Evolutionary conservation across 805 yeast genomes (phyloP).

Genomic region (Dipodascopsis uninucleata): DNA sequence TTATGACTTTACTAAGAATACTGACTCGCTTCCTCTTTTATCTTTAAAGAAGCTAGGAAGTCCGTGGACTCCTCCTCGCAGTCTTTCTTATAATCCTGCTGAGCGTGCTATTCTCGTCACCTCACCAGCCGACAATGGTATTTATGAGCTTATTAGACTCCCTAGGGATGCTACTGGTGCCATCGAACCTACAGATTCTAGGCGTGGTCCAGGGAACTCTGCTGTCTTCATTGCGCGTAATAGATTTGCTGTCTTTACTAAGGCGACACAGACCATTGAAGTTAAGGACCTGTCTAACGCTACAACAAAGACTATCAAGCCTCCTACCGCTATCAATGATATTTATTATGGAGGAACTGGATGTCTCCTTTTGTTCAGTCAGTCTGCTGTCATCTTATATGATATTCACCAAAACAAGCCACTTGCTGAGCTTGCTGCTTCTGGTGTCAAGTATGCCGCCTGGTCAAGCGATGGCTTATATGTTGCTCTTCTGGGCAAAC

Average conservation of each 20-base stretch:
- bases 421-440: constrained; percentile 61
- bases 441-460: constrained; percentile 78
- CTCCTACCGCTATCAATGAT: constrained; percentile 55
- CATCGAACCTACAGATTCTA: constrained; percentile 79
- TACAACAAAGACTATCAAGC: constrained; percentile 72
- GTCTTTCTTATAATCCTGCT: constrained; percentile 85
- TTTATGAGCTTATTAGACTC: constrained; percentile 68
- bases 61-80: constrained; percentile 80
- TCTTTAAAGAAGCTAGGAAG: constrained; percentile 81
- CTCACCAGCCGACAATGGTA: constrained; percentile 56
- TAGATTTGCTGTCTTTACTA: constrained; percentile 79
- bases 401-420: constrained; percentile 92
- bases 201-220: constrained; percentile 75
- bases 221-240: constrained; percentile 94
- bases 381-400: constrained; percentile 68
- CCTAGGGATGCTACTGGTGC: constrained; percentile 91
- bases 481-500: constrained; percentile 85
- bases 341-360: constrained; percentile 73
- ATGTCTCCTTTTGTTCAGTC: constrained; percentile 68
- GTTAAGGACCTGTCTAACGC: constrained; percentile 80
- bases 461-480: constrained; percentile 89
- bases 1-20: constrained; percentile 63
- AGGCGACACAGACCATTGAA: constrained; percentile 61
- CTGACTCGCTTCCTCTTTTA: constrained; percentile 70
- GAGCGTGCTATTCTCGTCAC: constrained; percentile 84